phyloP scores from a whole-genome alignment of 345 rosid genomes.

The Bruguiera sexangula region DNA sequence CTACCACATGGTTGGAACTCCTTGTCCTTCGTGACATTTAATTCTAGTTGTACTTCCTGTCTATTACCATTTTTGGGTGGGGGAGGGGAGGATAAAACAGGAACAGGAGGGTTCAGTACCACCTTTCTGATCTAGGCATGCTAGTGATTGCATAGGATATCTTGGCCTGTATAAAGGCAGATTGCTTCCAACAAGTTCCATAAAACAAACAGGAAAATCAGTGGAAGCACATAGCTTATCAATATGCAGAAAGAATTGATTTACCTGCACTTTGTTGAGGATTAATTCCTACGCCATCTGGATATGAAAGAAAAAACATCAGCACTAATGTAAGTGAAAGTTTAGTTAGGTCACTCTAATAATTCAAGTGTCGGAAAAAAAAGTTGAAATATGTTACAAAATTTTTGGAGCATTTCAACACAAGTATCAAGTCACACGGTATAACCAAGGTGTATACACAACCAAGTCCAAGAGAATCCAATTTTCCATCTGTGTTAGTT shows the following conservation, averaged over 20 bases:
- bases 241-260: background rate
- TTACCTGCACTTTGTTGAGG: slow-evolving; percentile 98
- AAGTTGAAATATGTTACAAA: no score
- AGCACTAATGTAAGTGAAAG: background rate
- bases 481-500: background rate
- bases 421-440: background rate
- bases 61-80: no score
- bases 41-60: no score
- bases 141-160: background rate
- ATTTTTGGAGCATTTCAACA: background rate
- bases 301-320: slow-evolving; percentile 17
- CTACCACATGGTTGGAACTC: background rate
- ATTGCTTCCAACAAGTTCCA: background rate
- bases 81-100: no score
- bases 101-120: background rate
- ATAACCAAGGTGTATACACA: background rate
- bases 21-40: no score
- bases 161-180: background rate
- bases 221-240: background rate
- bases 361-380: background rate
- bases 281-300: slow-evolving; percentile 98
- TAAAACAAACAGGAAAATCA: background rate
- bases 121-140: background rate
- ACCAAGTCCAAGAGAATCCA: background rate
- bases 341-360: background rate